Evolutionary conservation across 805 yeast species (phyloP), one percentile per base, ranked within the genome.

Genomic region (Geotrichum ghanense): DNA sequence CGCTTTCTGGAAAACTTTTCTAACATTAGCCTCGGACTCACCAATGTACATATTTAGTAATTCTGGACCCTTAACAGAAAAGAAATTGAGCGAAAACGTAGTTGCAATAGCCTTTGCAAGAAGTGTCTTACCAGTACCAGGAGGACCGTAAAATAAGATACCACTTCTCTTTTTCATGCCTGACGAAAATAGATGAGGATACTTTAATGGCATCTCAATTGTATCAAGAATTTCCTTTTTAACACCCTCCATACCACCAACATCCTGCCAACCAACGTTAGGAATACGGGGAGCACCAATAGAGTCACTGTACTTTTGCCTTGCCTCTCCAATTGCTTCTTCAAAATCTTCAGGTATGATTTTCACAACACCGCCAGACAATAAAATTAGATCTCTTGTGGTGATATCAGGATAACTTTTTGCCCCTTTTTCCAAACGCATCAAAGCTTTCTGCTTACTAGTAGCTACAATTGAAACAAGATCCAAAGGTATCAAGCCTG

Each of bases 251-350:
- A 92, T 69, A 1, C 98, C 98, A 26, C 98, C 98, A 47, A 92
- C 94, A 63, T 92, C 98, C 52, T 84, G 92, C 98, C 98, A 92
- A 51, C 79, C 79, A 4, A 92, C 97, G 57, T 83, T 79, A 2
- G 98, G 98, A 51, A 92, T 90, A 51, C 87, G 72, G 14, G 98
- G 98, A 0, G 97, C 97, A 5, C 97, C 97, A 48, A 92, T 89
- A 0, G 96, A 83, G 53, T 87, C 96, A 55, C 95, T 83, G 63
- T 83, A 89, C 60, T 85, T 88, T 56, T 77, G 79, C 57, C 97
- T 71, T 0, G 97, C 96, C 48, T 75, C 80, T 47, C 79, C 76
- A 45, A 88, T 85, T 0, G 95, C 81, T 22, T 61, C 66, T 45
- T 76, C 81, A 57, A 84, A 78, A 58, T 83, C 89, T 3, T 62